A percentile compares a stretch with the other conserved stretches of the same genome.
These are phyloP conservation scores for Aphelidium insulamus DNA, from an alignment of 371 early-diverging fungal species.

Conservation along the genomic window DNA sequence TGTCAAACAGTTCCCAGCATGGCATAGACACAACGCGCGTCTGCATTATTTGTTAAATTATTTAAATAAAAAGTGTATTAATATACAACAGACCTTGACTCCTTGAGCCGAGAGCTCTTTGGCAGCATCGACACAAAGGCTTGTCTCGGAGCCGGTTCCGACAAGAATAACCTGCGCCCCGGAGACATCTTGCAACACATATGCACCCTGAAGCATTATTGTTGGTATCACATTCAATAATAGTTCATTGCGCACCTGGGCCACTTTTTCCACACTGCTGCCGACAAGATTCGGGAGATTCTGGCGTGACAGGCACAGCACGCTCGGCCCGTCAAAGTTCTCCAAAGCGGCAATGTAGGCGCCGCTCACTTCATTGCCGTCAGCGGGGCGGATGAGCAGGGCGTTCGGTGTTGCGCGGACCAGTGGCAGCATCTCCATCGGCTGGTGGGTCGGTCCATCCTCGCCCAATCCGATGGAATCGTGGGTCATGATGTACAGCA, in stretches of 20 bases:
- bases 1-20: conserved; percentile 81
- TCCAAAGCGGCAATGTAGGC: conserved; percentile 63
- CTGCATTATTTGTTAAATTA: conserved; percentile 8
- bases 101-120: conserved; percentile 32
- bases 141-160: conserved; percentile 92
- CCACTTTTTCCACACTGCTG: conserved; percentile 51
- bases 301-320: conserved; percentile 85
- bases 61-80: too few relatives aligned
- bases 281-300: conserved; percentile 76
- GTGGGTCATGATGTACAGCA: conserved; percentile 96
- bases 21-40: conserved; percentile 91
- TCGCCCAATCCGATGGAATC: conserved; percentile 97
- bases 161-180: conserved; percentile 44
- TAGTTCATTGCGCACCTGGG: conserved; percentile 11
- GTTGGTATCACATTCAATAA: conserved; percentile 7
- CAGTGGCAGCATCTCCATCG: conserved; percentile 88
- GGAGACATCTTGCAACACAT: conserved; percentile 39
- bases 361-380: conserved; percentile 89
- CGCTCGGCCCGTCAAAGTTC: conserved; percentile 47
- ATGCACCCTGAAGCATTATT: conserved; percentile 50
- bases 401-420: conserved; percentile 90
- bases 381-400: conserved; percentile 76
- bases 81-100: too few relatives aligned
- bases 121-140: conserved; percentile 65
- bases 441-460: conserved; percentile 99